Base-by-base conservation (phyloP, 768 basidiomycete species). In the Suillus variegatus region DNA sequence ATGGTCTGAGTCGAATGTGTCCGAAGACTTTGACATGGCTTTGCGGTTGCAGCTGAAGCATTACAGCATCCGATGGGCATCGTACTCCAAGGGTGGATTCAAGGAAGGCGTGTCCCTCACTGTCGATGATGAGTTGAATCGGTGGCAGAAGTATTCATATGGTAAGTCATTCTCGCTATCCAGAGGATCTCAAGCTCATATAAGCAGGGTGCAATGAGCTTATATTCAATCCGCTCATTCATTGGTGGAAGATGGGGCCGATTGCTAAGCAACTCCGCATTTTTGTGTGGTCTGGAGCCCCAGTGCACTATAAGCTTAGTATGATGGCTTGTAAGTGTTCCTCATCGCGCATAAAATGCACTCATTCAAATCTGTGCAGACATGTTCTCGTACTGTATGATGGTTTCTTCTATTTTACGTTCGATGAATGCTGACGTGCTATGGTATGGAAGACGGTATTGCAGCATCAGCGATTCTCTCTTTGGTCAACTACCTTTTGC, bases 21-120 rank as follows among this genome's bases (percentile, higher is more conserved):
- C 84, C 28, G 85, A 86, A 65, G 85, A 91, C 82, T 78, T 88
- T 80, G 72, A 88, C 82, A 82, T 88, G 85, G 88, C 79, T 18
- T 79, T 82, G 43, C 67, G 78, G 12, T 90, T 66, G 52, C 49
- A 63, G 38, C 62, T 63, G 54, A 63, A 63, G 38, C 16, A 40
- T 14, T 63, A 63, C 62, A 63, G 51, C 22, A 12, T 20, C 22
- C 87, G 89, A 54, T 90, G 89, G 92, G 88, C 92, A 25, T 90
- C 89, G 2, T 94, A 94, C 74, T 88, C 87, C 4, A 83, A 90
- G n/a, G 89, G 92, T 57, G 91, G 86, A 1, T 94, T 94, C 82
- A 90, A 93, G 77, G 93, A 95, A 72, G 93, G 93, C 69, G 93
- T 95, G 43, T 90, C 89, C 0, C 78, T 95, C 8, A 93, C 93